phyloP scores from a whole-genome alignment of 305 asterid species.

The Fraxinus angustifolia region DNA sequence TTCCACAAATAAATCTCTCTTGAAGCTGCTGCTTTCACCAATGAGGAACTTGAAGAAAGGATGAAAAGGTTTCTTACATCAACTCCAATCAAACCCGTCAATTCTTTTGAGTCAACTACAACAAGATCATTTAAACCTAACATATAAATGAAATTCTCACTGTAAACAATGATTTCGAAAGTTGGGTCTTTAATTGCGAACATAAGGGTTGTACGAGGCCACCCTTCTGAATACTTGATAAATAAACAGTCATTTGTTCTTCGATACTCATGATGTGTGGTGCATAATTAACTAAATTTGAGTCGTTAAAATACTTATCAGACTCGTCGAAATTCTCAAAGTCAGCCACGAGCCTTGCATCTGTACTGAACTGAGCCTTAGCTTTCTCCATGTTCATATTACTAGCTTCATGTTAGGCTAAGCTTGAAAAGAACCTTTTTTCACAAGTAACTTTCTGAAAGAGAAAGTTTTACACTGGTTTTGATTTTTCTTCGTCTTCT shows the following conservation, averaged over 20 bases:
- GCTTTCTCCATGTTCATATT: constrained; percentile 24
- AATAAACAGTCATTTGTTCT: constrained; percentile 40
- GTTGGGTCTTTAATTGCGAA: constrained; percentile 42
- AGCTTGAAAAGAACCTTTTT: constrained; percentile 20
- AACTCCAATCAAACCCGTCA: constrained; percentile 33
- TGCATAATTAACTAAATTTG: constrained; percentile 31
- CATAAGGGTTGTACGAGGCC: constrained; percentile 65
- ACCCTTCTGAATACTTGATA: constrained; percentile 60
- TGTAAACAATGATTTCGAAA: constrained; percentile 41
- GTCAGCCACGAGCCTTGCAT: constrained; percentile 52
- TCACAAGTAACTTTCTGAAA: background rate
- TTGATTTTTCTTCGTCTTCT: background rate
- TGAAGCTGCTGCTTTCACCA: constrained; percentile 35
- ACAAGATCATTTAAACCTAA: constrained; percentile 34
- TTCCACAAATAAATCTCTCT: constrained; percentile 52
- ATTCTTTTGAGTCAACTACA: background rate
- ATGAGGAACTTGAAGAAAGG: constrained; percentile 34
- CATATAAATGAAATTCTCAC: constrained; percentile 56
- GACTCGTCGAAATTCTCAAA: constrained; percentile 42
- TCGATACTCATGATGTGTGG: constrained; percentile 15
- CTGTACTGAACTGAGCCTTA: constrained; percentile 44
- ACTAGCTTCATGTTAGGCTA: constrained; percentile 17
- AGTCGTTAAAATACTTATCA: constrained; percentile 52
- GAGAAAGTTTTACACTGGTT: background rate
- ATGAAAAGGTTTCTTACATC: constrained; percentile 59